Evolutionary conservation across 192 early-diverging fungal species (phyloP).

Genomic region (Diversispora epigaea): DNA sequence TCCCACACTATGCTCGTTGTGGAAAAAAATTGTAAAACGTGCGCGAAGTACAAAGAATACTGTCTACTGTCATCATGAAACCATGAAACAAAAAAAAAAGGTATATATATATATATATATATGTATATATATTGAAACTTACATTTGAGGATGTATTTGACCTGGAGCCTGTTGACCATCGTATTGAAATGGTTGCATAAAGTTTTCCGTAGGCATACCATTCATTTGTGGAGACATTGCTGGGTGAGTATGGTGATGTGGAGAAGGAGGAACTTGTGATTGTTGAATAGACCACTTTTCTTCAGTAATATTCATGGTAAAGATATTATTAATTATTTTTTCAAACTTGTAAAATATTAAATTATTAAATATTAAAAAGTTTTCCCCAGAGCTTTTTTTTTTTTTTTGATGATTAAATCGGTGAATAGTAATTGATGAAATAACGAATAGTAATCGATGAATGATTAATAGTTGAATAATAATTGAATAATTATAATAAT

Average conservation of each 20-base stretch:
- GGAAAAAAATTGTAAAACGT: slow-evolving; percentile 8
- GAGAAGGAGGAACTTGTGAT: neutral
- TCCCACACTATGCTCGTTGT: slow-evolving; percentile 8
- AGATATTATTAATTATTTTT: neutral
- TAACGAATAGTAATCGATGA: no score
- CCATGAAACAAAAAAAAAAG: neutral
- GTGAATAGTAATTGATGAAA: no score
- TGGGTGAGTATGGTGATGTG: slow-evolving; percentile 20
- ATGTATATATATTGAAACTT: slow-evolving; percentile 18
- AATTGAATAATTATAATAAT: no score
- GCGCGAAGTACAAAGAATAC: neutral
- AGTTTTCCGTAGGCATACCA: slow-evolving; percentile 22
- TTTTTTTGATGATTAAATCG: neutral
- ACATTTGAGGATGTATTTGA: slow-evolving; percentile 14
- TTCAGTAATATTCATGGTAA: slow-evolving; percentile 17
- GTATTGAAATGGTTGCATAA: slow-evolving; percentile 23
- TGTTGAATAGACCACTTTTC: slow-evolving; percentile 33
- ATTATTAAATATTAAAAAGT: neutral
- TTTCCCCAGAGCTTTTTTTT: slow-evolving; percentile 11
- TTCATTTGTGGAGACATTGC: slow-evolving; percentile 28
- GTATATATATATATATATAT: neutral
- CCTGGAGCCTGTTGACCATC: slow-evolving; percentile 5
- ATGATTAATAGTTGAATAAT: no score
- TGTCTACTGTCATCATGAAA: neutral
- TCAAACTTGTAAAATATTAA: neutral